Percentiles rank a stretch among this genome's conserved stretches.
phyloP scores from a whole-genome alignment of 768 basidiomycete species.

The Tulasnella sp. region DNA sequence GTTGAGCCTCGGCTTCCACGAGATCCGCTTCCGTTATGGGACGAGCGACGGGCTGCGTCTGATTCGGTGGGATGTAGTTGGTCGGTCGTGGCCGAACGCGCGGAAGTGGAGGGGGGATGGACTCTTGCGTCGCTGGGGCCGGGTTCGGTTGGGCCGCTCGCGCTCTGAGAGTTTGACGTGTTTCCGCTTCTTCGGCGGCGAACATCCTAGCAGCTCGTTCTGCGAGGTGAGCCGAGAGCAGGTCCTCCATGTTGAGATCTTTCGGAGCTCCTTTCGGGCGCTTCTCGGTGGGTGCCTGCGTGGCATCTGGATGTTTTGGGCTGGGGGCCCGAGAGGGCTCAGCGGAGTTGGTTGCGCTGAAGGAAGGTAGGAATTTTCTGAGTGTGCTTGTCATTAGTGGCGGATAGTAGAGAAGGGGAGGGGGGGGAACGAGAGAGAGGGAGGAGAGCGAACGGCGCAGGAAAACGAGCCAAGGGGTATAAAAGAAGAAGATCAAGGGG shows the following conservation, averaged over 20 bases:
- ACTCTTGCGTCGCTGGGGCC: background rate
- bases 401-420: background rate
- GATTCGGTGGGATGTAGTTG: background rate
- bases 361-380: constrained; percentile 1
- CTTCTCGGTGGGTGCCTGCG: background rate
- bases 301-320: background rate
- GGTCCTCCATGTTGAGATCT: constrained; percentile 29
- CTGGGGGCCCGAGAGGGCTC: background rate
- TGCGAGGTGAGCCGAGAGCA: constrained; percentile 18
- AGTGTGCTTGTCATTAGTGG: constrained; percentile 1
- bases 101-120: constrained; percentile 2
- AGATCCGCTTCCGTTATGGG: background rate
- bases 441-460: background rate
- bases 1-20: background rate
- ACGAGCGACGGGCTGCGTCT: background rate
- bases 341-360: background rate
- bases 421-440: background rate
- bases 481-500: background rate
- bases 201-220: constrained; percentile 23
- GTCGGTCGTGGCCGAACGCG: background rate
- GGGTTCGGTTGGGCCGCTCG: constrained; percentile 12
- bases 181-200: constrained; percentile 20
- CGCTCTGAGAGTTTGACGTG: background rate
- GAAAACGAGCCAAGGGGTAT: background rate
- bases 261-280: constrained; percentile 14